These are phyloP conservation scores for Plasmodium chabaudi DNA, from an alignment of 169 alveolate species.

Conservation along the genomic window DNA sequence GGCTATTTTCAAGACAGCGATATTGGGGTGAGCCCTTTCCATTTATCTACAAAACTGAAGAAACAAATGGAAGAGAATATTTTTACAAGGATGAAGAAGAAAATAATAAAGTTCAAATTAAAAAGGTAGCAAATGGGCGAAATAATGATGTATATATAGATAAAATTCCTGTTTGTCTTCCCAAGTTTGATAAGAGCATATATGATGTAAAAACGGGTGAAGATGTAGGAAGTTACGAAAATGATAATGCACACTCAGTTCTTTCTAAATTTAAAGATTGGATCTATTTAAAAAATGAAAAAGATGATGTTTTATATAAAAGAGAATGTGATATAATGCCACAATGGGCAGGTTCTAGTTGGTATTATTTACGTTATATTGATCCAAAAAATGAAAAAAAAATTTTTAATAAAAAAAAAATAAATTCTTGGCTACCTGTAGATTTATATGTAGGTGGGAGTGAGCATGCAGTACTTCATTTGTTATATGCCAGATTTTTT, in stretches of 20 bases:
- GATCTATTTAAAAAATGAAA: conserved; percentile 76
- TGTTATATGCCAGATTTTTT: conserved; percentile 93
- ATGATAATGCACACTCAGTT: conserved; percentile 14
- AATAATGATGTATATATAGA: conserved; percentile 24
- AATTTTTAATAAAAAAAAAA: conserved; percentile 76
- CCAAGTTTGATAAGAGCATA: conserved; percentile 49
- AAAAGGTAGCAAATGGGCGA: no score
- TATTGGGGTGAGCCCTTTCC: conserved; percentile 97
- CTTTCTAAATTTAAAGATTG: conserved; percentile 62
- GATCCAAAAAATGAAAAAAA: conserved; percentile 85
- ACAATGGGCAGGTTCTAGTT: conserved; percentile 95
- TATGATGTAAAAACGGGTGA: conserved; percentile 17
- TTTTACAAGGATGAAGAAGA: background rate
- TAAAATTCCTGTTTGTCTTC: conserved; percentile 73
- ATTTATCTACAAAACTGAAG: conserved; percentile 74
- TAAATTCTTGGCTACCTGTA: conserved; percentile 92
- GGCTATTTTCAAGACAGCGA: conserved; percentile 94
- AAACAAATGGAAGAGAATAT: conserved; percentile 48
- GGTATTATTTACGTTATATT: conserved; percentile 92
- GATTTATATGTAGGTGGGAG: conserved; percentile 95
- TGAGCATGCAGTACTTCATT: conserved; percentile 95
- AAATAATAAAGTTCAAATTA: conserved; percentile 9
- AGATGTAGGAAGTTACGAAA: no score
- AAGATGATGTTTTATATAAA: conserved; percentile 27
- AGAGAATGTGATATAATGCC: conserved; percentile 93